These are phyloP conservation scores for Heracleum sosnowskyi DNA, from an alignment of 129 eudicot genomes.

Conservation along the genomic window DNA sequence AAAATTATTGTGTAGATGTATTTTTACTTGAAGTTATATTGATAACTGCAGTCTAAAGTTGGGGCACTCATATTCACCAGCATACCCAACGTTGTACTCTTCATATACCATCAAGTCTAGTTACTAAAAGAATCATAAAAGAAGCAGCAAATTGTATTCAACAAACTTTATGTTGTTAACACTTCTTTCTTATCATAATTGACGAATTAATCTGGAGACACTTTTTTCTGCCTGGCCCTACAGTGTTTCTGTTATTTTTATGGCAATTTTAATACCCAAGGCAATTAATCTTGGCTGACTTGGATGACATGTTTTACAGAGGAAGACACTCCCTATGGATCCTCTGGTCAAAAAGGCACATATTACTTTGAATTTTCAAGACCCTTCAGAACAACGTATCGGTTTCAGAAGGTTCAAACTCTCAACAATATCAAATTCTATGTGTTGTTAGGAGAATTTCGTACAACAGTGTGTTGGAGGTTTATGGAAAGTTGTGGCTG, in stretches of 20 bases:
- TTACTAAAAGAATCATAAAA: background rate
- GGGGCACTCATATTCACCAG: too few relatives aligned
- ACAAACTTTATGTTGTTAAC: background rate
- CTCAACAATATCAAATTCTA: conserved; percentile 5
- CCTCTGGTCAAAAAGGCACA: conserved; percentile 50
- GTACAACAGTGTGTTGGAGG: too few relatives aligned
- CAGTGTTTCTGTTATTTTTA: background rate
- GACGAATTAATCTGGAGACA: background rate
- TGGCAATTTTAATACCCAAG: conserved; percentile 3
- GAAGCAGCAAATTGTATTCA: background rate
- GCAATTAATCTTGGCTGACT: too few relatives aligned
- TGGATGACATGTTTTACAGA: conserved; percentile 37
- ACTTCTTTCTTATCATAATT: background rate
- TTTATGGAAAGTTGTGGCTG: too few relatives aligned
- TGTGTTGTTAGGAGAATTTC: too few relatives aligned
- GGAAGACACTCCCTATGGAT: conserved; percentile 51
- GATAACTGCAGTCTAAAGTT: too few relatives aligned
- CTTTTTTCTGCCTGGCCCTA: background rate
- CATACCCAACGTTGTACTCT: background rate
- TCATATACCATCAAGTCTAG: background rate
- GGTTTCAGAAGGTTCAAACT: conserved; percentile 45
- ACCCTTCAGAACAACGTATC: conserved; percentile 57
- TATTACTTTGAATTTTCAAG: conserved; percentile 57
- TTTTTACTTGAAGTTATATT: too few relatives aligned
- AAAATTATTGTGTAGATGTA: too few relatives aligned